These are phyloP conservation scores for Ogataea philodendri DNA, from an alignment of 805 yeast genomes.

Conservation along the genomic window DNA sequence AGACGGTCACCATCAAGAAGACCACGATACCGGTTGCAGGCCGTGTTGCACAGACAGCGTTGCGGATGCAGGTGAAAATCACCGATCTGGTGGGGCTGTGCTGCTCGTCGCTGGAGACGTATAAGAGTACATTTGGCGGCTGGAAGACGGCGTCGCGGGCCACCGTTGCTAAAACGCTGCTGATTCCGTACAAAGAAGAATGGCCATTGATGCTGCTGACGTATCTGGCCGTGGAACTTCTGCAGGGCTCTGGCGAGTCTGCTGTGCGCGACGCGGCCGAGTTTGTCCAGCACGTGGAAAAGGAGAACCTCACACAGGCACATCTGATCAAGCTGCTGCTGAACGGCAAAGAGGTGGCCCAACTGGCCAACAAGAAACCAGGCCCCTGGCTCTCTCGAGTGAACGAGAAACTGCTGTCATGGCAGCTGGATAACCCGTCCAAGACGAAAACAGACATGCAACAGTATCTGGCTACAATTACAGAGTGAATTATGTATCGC, in stretches of 20 bases:
- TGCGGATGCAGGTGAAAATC: conserved; percentile 60
- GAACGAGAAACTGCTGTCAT: conserved; percentile 53
- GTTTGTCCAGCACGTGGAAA: conserved; percentile 10
- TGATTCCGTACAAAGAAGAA: conserved; percentile 52
- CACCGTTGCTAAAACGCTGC: conserved; percentile 51
- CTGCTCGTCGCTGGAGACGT: conserved; percentile 34
- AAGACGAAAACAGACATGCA: conserved; percentile 54
- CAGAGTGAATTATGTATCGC: conserved; percentile 3
- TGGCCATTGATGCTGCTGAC: conserved; percentile 42
- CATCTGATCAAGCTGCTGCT: conserved; percentile 60
- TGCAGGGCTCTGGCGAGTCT: conserved; percentile 29
- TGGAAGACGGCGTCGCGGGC: conserved; percentile 45
- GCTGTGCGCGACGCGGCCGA: conserved; percentile 20
- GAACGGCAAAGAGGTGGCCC: conserved; percentile 70
- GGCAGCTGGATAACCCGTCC: conserved; percentile 78
- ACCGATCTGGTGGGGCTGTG: conserved; percentile 50
- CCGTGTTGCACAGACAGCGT: conserved; percentile 61
- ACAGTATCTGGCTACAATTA: conserved; percentile 33
- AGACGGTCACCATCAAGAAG: conserved; percentile 31
- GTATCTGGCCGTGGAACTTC: conserved; percentile 21
- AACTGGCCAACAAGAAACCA: conserved; percentile 54
- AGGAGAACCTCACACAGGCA: conserved; percentile 40
- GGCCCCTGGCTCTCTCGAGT: conserved; percentile 83
- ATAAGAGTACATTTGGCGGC: conserved; percentile 28
- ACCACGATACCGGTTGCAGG: conserved; percentile 41